Percentiles rank a stretch among this genome's conserved stretches.
Evolutionary conservation across 176 grass and related monocot species (phyloP).

Genomic region (Eragrostis curvula): DNA sequence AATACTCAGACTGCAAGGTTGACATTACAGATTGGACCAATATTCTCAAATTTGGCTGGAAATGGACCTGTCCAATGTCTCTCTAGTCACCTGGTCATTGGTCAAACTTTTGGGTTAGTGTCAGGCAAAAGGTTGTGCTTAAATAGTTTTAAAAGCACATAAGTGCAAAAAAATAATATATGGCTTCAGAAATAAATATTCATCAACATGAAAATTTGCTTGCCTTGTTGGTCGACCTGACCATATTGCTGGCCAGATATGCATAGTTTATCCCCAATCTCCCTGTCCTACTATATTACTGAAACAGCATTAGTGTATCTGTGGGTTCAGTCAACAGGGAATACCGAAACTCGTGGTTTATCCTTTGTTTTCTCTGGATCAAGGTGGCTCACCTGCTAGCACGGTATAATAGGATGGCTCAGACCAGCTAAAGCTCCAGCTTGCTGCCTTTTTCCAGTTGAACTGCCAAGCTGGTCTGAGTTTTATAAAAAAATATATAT

Average conservation of each 20-base stretch:
- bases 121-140: neutral
- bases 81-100: neutral
- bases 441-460: neutral
- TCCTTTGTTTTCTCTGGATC: neutral
- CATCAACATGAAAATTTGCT: neutral
- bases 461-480: neutral
- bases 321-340: neutral
- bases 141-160: neutral
- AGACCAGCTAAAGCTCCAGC: neutral
- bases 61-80: neutral
- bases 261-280: neutral
- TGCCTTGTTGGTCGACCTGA: neutral
- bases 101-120: neutral
- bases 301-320: neutral
- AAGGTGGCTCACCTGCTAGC: neutral
- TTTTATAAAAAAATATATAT: neutral
- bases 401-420: neutral
- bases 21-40: neutral
- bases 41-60: neutral
- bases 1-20: neutral
- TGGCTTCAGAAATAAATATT: neutral
- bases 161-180: neutral
- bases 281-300: neutral
- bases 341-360: neutral
- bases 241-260: neutral